Conservation (phyloP, 441 rosid genomes). For the Gossypium lobatum region DNA sequence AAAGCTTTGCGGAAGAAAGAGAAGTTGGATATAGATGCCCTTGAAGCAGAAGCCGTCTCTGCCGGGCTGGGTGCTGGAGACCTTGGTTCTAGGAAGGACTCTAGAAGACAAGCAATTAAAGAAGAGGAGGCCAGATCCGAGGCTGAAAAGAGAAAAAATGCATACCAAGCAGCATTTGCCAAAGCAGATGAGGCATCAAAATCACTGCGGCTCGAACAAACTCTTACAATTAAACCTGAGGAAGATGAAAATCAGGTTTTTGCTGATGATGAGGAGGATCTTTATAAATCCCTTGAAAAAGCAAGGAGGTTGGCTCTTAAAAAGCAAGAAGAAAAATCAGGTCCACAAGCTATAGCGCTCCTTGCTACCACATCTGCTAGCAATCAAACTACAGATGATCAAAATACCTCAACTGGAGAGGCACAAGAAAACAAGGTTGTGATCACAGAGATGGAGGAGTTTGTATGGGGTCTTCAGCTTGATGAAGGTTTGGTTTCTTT, state of each 20-base stretch:
- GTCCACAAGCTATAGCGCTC: slow-evolving; percentile 68
- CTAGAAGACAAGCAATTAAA: slow-evolving; percentile 72
- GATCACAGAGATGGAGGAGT: slow-evolving; percentile 91
- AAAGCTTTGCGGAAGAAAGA: slow-evolving; percentile 81
- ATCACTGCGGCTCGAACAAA: slow-evolving; percentile 58
- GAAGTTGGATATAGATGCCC: slow-evolving; percentile 76
- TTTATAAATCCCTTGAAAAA: slow-evolving; percentile 71
- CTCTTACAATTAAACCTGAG: slow-evolving; percentile 39
- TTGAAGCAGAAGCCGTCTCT: slow-evolving; percentile 89
- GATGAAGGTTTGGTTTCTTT: slow-evolving; percentile 49
- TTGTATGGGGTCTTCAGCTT: slow-evolving; percentile 87
- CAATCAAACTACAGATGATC: slow-evolving; percentile 41
- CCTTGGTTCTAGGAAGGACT: slow-evolving; percentile 90
- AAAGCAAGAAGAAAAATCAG: slow-evolving; percentile 57
- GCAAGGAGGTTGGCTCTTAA: slow-evolving; percentile 77
- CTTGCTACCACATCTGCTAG: slow-evolving; percentile 43
- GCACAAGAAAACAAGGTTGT: slow-evolving; percentile 75
- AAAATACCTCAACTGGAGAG: slow-evolving; percentile 42
- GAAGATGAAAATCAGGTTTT: slow-evolving; percentile 53
- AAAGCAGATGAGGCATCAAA: slow-evolving; percentile 95
- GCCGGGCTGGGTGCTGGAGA: slow-evolving; percentile 81
- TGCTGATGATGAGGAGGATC: slow-evolving; percentile 84
- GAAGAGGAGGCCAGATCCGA: slow-evolving; percentile 75
- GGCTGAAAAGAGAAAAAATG: slow-evolving; percentile 70
- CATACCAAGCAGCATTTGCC: slow-evolving; percentile 67